Evolutionary conservation across 306 rosid species (phyloP).

Genomic region (Quercus engelmannii): DNA sequence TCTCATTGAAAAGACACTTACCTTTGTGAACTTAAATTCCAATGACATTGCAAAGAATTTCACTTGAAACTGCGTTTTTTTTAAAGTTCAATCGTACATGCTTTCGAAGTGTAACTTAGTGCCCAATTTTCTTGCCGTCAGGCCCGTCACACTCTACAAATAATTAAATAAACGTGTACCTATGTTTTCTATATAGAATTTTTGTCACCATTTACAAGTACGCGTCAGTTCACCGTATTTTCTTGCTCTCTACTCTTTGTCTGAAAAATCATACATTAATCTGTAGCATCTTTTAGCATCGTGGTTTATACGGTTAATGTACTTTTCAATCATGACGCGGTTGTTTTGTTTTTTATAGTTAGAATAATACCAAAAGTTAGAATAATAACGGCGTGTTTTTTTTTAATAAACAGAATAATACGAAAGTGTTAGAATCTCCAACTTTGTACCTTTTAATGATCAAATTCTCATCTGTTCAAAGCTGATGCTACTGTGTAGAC

Average conservation of each 20-base stretch:
- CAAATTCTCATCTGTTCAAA: not conserved
- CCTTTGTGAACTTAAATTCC: not conserved
- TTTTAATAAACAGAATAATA: not conserved
- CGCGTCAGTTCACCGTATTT: not conserved
- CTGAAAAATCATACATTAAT: not conserved
- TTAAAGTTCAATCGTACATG: not conserved
- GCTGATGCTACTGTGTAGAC: too few species aligned
- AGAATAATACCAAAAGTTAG: not conserved
- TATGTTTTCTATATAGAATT: not conserved
- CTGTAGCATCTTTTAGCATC: too few species aligned
- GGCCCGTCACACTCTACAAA: too few species aligned
- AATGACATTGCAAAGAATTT: not conserved
- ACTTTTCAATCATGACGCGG: slow-evolving; percentile 32
- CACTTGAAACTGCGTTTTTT: not conserved
- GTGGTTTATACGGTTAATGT: not conserved
- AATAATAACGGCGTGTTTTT: not conserved
- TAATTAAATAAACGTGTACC: not conserved
- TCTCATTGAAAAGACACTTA: too few species aligned
- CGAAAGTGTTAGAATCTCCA: not conserved
- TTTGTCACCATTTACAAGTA: not conserved
- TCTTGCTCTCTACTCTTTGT: not conserved
- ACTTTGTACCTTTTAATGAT: not conserved
- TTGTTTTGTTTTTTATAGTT: not conserved
- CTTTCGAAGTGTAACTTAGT: too few species aligned
- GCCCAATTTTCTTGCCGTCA: too few species aligned